phyloP scores from a whole-genome alignment of 2,329 filamentous ascomycete species.

The Hymenoscyphus scutula region DNA sequence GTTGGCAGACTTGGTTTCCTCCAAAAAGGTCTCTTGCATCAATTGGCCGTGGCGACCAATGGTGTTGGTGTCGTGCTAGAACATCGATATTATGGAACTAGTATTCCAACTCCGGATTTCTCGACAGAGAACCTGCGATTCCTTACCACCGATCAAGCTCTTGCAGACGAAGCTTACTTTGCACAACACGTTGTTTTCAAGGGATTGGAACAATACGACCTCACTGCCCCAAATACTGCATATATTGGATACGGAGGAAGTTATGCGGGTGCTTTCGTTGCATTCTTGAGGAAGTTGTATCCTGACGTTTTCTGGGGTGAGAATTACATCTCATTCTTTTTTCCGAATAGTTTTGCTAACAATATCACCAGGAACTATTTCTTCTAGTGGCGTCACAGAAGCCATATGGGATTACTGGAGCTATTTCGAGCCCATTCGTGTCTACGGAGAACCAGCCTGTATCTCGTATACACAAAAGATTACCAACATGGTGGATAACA shows the following conservation, averaged over 20 bases:
- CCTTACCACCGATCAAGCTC: conserved; percentile 76
- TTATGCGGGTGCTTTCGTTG: conserved; percentile 77
- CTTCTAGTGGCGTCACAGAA: conserved; percentile 74
- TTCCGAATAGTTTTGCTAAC: not conserved
- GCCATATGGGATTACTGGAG: conserved; percentile 76
- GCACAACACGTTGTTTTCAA: conserved; percentile 68
- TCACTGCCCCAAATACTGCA: conserved; percentile 63
- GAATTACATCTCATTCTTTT: not conserved
- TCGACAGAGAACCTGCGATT: conserved; percentile 72
- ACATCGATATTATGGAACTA: conserved; percentile 82
- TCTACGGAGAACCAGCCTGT: conserved; percentile 59
- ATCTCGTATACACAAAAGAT: conserved; percentile 62
- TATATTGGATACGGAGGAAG: conserved; percentile 83
- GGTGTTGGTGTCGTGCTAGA: conserved; percentile 80
- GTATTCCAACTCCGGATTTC: conserved; percentile 66
- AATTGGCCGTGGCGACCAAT: conserved; percentile 67
- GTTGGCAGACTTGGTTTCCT: conserved; percentile 65
- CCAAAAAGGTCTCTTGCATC: conserved; percentile 72
- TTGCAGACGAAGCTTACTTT: conserved; percentile 82
- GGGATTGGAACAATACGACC: conserved; percentile 63
- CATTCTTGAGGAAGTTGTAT: conserved; percentile 73
- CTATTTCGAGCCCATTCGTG: conserved; percentile 58
- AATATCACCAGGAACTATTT: conserved; percentile 54
- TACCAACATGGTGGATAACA: conserved; percentile 56
- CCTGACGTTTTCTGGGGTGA: conserved; percentile 72